Percentiles rank a stretch among this genome's conserved stretches.
Conservation (phyloP, 176 grass and related monocot genomes). For the Eleusine indica region DNA sequence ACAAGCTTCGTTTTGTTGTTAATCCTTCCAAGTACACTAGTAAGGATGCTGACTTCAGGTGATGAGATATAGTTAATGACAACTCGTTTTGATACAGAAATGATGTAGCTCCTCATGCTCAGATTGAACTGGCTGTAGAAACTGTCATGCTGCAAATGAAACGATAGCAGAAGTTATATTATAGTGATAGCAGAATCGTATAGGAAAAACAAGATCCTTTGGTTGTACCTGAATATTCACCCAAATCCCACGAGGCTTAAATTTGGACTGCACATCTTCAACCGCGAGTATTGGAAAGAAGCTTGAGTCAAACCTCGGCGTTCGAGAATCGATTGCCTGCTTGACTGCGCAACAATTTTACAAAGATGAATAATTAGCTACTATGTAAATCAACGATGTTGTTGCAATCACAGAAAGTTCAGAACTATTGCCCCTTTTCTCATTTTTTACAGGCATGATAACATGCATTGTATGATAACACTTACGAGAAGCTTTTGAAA, state of each 20-base stretch:
- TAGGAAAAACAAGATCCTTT: background rate
- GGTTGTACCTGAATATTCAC: slow-evolving; percentile 79
- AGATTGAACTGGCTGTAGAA: slow-evolving; percentile 91
- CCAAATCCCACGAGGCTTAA: slow-evolving; percentile 72
- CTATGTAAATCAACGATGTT: background rate
- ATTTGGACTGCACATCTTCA: slow-evolving; percentile 63
- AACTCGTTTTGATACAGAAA: slow-evolving; percentile 61
- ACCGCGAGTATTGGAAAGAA: slow-evolving; percentile 60
- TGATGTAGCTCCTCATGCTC: slow-evolving; percentile 77
- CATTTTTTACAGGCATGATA: too few species aligned
- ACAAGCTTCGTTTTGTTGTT: slow-evolving; percentile 72
- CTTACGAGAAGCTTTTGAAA: slow-evolving; percentile 56
- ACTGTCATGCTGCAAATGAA: slow-evolving; percentile 68
- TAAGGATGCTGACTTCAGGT: slow-evolving; percentile 74
- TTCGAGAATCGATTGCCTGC: slow-evolving; percentile 53
- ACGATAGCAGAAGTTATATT: slow-evolving; percentile 17
- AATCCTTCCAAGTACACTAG: slow-evolving; percentile 48
- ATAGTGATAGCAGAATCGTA: background rate
- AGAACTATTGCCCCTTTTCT: background rate
- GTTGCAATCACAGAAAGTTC: slow-evolving; percentile 26
- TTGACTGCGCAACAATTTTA: slow-evolving; percentile 54
- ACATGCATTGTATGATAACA: background rate
- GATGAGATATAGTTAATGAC: slow-evolving; percentile 80
- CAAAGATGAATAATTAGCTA: slow-evolving; percentile 17
- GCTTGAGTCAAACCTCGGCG: slow-evolving; percentile 47